These are phyloP conservation scores for Rhodotorula sp. DNA, from an alignment of 1,284 basidiomycete species.

Conservation along the genomic window DNA sequence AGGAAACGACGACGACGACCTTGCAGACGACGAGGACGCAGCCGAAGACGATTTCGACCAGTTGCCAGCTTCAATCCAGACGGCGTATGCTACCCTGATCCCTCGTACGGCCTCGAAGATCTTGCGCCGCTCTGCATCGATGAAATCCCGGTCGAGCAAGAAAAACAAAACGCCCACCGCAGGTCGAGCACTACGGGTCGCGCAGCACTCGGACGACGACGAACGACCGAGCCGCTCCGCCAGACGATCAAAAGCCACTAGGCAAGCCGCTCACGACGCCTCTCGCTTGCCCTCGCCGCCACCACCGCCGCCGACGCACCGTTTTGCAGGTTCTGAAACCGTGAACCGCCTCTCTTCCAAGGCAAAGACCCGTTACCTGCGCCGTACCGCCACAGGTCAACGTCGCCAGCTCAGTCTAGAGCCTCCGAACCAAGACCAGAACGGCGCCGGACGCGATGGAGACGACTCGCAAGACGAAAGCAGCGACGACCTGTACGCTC, in stretches of 20 bases:
- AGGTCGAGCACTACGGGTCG: not conserved
- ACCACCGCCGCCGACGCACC: not conserved
- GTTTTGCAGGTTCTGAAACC: not conserved
- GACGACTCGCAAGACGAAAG: not conserved
- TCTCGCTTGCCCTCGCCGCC: too few species aligned
- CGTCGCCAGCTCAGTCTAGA: not conserved
- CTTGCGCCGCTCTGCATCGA: not conserved
- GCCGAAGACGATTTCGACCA: not conserved
- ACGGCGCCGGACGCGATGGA: not conserved
- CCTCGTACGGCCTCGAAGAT: slow-evolving; percentile 2
- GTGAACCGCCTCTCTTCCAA: not conserved
- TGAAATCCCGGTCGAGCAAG: not conserved
- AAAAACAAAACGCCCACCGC: not conserved
- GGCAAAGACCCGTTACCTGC: not conserved
- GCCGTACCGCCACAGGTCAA: not conserved
- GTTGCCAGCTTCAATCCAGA: not conserved
- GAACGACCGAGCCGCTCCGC: too few species aligned
- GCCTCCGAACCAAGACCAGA: not conserved
- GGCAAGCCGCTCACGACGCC: too few species aligned
- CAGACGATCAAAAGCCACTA: too few species aligned
- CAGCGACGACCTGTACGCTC: not conserved
- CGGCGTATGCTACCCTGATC: not conserved
- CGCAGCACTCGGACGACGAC: too few species aligned
- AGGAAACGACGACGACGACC: not conserved
- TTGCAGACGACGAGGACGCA: not conserved